Conservation (phyloP, 2,329 filamentous ascomycete genomes). For the Macrophomina phaseolina region DNA sequence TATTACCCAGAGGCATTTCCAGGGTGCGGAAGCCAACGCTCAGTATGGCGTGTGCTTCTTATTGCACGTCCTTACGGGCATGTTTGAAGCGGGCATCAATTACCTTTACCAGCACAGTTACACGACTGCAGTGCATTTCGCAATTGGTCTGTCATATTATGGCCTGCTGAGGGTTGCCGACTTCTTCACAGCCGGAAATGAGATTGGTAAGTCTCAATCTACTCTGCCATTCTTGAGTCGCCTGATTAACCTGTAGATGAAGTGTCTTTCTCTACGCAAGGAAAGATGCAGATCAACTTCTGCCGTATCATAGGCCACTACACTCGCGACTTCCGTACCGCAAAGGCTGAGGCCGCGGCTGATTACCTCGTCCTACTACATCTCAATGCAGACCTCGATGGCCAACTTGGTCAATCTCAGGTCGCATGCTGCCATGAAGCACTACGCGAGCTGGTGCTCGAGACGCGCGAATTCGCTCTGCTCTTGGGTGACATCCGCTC, state of each 20-base stretch:
- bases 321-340: constrained; percentile 92
- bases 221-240: background rate
- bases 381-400: constrained; percentile 82
- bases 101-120: constrained; percentile 93
- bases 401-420: constrained; percentile 76
- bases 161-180: constrained; percentile 87
- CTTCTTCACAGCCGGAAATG: constrained; percentile 66
- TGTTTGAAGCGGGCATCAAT: constrained; percentile 92
- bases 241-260: constrained; percentile 27
- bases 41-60: constrained; percentile 92
- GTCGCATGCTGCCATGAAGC: constrained; percentile 87
- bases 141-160: constrained; percentile 86
- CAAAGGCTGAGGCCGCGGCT: constrained; percentile 84
- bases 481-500: constrained; percentile 88
- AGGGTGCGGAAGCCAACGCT: constrained; percentile 75
- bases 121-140: constrained; percentile 93
- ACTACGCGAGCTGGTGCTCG: constrained; percentile 90
- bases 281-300: constrained; percentile 87
- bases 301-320: constrained; percentile 93
- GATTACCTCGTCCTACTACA: constrained; percentile 94
- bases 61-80: constrained; percentile 84
- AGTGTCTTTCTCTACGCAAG: constrained; percentile 69
- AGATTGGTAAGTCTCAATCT: constrained; percentile 56
- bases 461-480: constrained; percentile 93
- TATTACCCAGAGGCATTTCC: constrained; percentile 90